A percentile compares a stretch with the other conserved stretches of the same genome.
Evolutionary conservation across 805 yeast species (phyloP).

Genomic region (Tetrapisispora namnaoensis): DNA sequence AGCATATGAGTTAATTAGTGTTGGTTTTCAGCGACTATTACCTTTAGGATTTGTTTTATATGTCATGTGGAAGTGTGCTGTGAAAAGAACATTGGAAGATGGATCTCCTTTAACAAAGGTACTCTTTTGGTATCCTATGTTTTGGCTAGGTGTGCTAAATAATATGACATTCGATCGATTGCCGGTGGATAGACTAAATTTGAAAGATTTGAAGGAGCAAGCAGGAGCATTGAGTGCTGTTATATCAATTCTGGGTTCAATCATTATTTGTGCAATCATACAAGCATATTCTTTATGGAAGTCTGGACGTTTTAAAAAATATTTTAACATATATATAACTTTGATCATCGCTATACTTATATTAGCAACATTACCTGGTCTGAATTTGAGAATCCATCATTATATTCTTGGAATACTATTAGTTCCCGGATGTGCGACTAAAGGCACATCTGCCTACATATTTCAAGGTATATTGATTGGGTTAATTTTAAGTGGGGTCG

Average conservation of each 20-base stretch:
- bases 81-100: constrained; percentile 39
- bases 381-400: constrained; percentile 72
- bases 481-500: constrained; percentile 69
- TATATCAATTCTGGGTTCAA: constrained; percentile 36
- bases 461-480: constrained; percentile 85
- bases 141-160: constrained; percentile 78
- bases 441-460: constrained; percentile 57
- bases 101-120: constrained; percentile 34
- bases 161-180: constrained; percentile 81
- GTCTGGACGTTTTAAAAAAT: constrained; percentile 56
- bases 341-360: constrained; percentile 37
- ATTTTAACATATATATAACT: constrained; percentile 43
- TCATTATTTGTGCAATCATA: constrained; percentile 47
- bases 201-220: constrained; percentile 58
- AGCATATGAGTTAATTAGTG: constrained; percentile 53
- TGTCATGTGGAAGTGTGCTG: constrained; percentile 55
- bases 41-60: constrained; percentile 66
- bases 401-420: constrained; percentile 68
- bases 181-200: constrained; percentile 77
- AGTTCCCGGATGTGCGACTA: constrained; percentile 75
- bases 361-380: constrained; percentile 47
- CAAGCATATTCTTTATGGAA: constrained; percentile 80
- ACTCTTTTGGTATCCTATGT: constrained; percentile 60
- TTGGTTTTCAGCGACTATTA: constrained; percentile 62
- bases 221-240: constrained; percentile 71